Evolutionary conservation across 208 protist genomes (phyloP).

Genomic region (Acanthamoeba triangularis): DNA sequence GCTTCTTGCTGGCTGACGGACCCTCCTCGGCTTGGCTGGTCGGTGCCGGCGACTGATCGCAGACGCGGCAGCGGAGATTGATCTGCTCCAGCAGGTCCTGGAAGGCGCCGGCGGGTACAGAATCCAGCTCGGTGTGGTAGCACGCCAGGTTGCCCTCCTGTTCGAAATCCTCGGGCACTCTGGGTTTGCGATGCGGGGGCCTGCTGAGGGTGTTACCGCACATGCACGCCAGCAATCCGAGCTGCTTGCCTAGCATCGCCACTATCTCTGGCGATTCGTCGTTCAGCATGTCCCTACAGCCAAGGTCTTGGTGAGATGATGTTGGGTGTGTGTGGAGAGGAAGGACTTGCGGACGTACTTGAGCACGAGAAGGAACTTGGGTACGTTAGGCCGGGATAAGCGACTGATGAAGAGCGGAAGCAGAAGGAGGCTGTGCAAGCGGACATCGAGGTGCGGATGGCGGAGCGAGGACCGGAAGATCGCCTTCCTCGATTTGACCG

Average conservation of each 20-base stretch:
- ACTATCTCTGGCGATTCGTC: slow-evolving; percentile 49
- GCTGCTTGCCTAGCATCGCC: slow-evolving; percentile 49
- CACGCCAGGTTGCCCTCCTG: neutral
- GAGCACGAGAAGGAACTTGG: slow-evolving; percentile 32
- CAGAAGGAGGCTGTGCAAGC: slow-evolving; percentile 3
- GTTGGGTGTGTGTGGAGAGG: no score
- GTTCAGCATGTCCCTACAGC: neutral
- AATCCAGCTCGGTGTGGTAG: neutral
- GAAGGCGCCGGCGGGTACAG: neutral
- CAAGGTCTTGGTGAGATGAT: neutral
- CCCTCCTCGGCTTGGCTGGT: neutral
- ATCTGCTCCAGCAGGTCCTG: slow-evolving; percentile 60
- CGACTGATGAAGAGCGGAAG: slow-evolving; percentile 64
- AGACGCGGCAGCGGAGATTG: slow-evolving; percentile 8
- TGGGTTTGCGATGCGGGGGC: neutral
- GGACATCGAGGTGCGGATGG: slow-evolving; percentile 17
- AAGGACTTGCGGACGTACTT: neutral
- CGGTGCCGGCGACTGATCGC: neutral
- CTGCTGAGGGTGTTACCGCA: neutral
- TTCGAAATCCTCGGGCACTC: neutral
- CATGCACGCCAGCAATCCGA: slow-evolving; percentile 26
- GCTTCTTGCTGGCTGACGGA: neutral
- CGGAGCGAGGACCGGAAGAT: slow-evolving; percentile 23
- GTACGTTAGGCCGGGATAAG: neutral
- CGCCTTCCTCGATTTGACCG: slow-evolving; percentile 2